phyloP scores from a whole-genome alignment of 768 basidiomycete genomes.

The Suillus luteus region DNA sequence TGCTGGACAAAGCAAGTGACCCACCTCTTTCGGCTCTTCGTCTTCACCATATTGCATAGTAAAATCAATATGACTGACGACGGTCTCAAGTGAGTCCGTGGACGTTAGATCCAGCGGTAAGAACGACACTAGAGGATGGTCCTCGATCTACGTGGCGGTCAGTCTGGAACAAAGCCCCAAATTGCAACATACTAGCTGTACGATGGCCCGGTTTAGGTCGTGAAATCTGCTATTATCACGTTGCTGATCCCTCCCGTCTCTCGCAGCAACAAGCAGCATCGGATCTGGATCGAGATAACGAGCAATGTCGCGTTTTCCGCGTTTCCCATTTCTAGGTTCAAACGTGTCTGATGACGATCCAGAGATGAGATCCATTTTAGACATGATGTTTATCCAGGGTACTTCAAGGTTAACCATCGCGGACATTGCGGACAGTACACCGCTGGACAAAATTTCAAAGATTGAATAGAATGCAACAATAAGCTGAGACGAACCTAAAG shows the following conservation, averaged over 20 bases:
- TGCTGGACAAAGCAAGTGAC: conserved; percentile 18
- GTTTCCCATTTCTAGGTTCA: conserved; percentile 70
- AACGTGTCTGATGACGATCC: conserved; percentile 37
- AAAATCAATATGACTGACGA: conserved; percentile 95
- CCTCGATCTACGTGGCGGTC: conserved; percentile 74
- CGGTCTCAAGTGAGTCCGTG: conserved; percentile 85
- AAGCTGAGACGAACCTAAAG: conserved; percentile 64
- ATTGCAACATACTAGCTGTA: conserved; percentile 71
- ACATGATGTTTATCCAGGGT: conserved; percentile 97
- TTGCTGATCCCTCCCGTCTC: conserved; percentile 47
- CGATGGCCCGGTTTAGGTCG: conserved; percentile 91
- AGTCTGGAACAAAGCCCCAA: background rate
- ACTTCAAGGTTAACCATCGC: conserved; percentile 98
- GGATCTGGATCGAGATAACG: conserved; percentile 98
- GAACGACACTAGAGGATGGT: conserved; percentile 97
- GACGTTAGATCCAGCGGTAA: conserved; percentile 90
- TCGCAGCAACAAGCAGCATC: conserved; percentile 67
- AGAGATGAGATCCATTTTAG: conserved; percentile 97
- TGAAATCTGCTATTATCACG: conserved; percentile 86
- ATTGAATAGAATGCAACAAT: background rate
- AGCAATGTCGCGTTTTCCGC: conserved; percentile 78
- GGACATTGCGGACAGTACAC: conserved; percentile 96
- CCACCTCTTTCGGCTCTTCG: conserved; percentile 93
- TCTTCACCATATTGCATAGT: conserved; percentile 99
- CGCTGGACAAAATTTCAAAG: conserved; percentile 46